Conservation (phyloP, 1,139 yeast species). For the Pneumocystis canis region DNA sequence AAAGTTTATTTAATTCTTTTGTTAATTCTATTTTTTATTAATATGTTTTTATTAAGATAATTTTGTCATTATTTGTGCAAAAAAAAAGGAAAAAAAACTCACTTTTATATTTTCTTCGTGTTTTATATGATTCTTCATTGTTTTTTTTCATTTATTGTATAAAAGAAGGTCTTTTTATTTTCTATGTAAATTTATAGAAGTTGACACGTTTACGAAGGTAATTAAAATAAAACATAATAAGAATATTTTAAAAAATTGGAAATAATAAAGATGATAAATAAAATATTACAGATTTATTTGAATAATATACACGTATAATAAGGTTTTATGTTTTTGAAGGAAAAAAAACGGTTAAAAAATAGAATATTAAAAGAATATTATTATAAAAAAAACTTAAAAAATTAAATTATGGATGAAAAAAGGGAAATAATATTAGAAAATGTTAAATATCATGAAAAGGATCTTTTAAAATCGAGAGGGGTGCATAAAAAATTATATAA, state of each 20-base stretch:
- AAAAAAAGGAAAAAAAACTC: neutral
- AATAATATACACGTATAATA: neutral
- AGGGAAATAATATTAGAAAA: neutral
- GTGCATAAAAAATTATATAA: neutral
- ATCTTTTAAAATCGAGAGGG: neutral
- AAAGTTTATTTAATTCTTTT: neutral
- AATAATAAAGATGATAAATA: neutral
- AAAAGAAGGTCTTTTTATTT: neutral
- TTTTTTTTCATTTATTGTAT: neutral
- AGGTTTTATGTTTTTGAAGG: neutral
- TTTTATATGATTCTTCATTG: neutral
- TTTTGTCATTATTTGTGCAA: neutral
- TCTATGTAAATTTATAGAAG: neutral
- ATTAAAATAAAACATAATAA: too few relatives aligned
- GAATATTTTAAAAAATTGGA: neutral
- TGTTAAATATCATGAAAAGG: neutral
- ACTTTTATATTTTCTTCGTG: neutral
- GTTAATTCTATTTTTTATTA: neutral
- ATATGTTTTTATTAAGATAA: neutral
- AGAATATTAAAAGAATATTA: neutral
- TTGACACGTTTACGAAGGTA: neutral
- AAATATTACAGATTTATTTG: neutral
- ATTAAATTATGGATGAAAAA: neutral
- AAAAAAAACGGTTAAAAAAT: neutral
- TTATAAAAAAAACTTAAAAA: neutral